These are phyloP conservation scores for Annona squamosa DNA, from an alignment of 164 flowering plant species.

Conservation along the genomic window DNA sequence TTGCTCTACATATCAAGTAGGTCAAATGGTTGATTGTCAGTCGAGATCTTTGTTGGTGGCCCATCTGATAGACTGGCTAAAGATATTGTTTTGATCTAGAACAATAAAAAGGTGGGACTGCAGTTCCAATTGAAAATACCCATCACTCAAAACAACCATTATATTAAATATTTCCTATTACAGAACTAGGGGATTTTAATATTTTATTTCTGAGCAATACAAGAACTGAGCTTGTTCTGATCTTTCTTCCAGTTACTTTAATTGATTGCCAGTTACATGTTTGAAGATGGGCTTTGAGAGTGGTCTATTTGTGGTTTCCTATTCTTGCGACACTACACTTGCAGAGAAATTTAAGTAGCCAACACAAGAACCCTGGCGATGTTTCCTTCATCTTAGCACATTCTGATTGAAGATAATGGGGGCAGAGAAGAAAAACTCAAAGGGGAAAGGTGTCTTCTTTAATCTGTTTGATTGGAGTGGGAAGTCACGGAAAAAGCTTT, in stretches of 20 bases:
- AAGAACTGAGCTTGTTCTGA: not conserved
- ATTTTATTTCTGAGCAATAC: not conserved
- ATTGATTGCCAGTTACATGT: not conserved
- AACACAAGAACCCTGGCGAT: not conserved
- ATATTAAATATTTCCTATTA: not conserved
- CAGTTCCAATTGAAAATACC: not conserved
- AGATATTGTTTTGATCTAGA: not conserved
- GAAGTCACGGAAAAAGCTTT: conserved; percentile 81
- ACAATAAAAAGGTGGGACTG: not conserved
- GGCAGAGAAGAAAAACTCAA: conserved; percentile 9
- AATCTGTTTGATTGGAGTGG: conserved; percentile 92
- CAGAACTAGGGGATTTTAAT: not conserved
- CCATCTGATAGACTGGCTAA: not conserved
- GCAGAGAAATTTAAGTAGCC: not conserved
- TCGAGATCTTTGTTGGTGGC: not conserved
- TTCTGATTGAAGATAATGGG: conserved; percentile 8
- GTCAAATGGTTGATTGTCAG: not conserved
- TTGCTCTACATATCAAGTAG: not conserved
- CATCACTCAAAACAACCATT: not conserved
- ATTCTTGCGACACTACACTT: not conserved
- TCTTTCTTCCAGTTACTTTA: not conserved
- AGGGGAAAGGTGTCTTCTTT: conserved; percentile 61
- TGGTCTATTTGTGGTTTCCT: not conserved
- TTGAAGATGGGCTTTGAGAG: not conserved
- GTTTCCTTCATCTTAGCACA: not conserved